Evolutionary conservation across 2,329 filamentous ascomycete genomes (phyloP).

Genomic region (Colletotrichum sp.): DNA sequence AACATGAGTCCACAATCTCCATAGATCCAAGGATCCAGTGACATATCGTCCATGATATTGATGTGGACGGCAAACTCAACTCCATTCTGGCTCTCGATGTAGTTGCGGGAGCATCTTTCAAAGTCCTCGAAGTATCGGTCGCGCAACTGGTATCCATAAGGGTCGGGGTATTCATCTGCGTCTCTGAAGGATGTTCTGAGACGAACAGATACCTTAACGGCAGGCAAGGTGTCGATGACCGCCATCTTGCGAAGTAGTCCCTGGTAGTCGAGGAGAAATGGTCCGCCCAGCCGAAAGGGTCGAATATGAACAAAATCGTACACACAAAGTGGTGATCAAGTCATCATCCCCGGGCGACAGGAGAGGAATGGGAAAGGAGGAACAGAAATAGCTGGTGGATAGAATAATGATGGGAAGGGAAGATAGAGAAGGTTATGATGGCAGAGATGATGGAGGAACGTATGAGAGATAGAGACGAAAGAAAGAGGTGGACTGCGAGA

Average conservation of each 20-base stretch:
- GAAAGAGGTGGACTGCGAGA: not conserved
- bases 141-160: not conserved
- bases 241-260: not conserved
- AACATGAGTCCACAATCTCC: conserved; percentile 24
- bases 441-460: not conserved
- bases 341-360: not conserved
- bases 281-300: not conserved
- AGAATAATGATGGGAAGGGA: not conserved
- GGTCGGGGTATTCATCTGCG: conserved; percentile 9
- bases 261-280: not conserved
- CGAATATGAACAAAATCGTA: not conserved
- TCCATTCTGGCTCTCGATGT: conserved; percentile 33
- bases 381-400: not conserved
- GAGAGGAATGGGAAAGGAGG: not conserved
- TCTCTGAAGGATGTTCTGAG: not conserved
- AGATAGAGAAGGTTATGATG: not conserved
- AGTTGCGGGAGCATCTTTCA: conserved; percentile 23
- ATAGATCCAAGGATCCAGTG: conserved; percentile 29
- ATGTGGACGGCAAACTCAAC: conserved; percentile 27
- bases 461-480: not conserved
- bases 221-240: conserved; percentile 1
- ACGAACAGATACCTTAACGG: not conserved
- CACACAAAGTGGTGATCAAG: not conserved
- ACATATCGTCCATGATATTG: conserved; percentile 4
- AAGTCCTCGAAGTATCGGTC: not conserved